phyloP scores from a whole-genome alignment of 1,139 yeast genomes.

The Geotrichum citri-aurantii region DNA sequence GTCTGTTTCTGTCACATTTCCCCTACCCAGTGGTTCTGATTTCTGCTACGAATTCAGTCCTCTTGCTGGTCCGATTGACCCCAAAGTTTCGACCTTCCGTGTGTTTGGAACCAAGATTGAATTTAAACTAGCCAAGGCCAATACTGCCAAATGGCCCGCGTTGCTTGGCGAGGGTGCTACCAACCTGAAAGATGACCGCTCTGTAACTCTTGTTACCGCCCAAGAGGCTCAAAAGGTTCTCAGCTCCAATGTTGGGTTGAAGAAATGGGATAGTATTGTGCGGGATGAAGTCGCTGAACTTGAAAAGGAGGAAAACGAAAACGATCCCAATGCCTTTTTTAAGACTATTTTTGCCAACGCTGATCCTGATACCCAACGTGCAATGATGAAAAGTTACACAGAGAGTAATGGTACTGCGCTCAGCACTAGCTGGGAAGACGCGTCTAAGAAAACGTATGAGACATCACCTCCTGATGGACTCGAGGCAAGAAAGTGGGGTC shows the following conservation, averaged over 20 bases:
- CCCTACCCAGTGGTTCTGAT: slow-evolving; percentile 21
- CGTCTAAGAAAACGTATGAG: slow-evolving; percentile 58
- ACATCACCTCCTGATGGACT: slow-evolving; percentile 65
- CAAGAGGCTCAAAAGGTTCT: slow-evolving; percentile 17
- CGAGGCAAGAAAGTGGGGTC: slow-evolving; percentile 40
- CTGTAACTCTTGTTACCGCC: slow-evolving; percentile 15
- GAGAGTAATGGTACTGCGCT: slow-evolving; percentile 93
- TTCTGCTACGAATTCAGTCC: slow-evolving; percentile 38
- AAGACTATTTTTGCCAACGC: slow-evolving; percentile 67
- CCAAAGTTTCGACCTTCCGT: slow-evolving; percentile 42
- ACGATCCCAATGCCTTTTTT: slow-evolving; percentile 66
- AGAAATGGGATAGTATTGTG: slow-evolving; percentile 70
- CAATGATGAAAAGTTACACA: slow-evolving; percentile 95
- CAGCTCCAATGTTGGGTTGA: slow-evolving; percentile 48
- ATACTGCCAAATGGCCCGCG: slow-evolving; percentile 38
- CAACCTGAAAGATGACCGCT: slow-evolving; percentile 18
- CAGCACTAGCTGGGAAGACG: slow-evolving; percentile 95
- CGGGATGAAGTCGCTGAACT: slow-evolving; percentile 47
- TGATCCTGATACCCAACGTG: slow-evolving; percentile 82
- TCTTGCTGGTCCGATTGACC: slow-evolving; percentile 48
- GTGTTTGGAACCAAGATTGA: slow-evolving; percentile 76
- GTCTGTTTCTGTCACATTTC: slow-evolving; percentile 31
- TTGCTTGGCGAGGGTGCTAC: slow-evolving; percentile 28
- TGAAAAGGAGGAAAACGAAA: slow-evolving; percentile 37
- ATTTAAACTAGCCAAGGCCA: slow-evolving; percentile 42